Conservation (phyloP, 768 basidiomycete species). For the Macrocybe gigantea region DNA sequence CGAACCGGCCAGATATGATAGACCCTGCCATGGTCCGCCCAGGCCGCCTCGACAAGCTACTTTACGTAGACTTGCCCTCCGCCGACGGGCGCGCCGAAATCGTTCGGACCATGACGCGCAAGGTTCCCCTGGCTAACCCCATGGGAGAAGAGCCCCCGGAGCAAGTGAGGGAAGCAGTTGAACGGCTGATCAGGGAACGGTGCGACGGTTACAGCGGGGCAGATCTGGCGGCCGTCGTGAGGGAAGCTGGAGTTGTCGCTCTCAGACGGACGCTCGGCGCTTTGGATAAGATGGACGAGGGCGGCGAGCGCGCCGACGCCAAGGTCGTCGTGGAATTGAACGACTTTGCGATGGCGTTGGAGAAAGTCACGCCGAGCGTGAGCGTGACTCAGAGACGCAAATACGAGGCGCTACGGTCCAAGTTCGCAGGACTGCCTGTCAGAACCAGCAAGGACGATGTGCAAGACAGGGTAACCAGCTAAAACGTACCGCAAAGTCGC, state of each 20-base stretch:
- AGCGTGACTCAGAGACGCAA: slow-evolving; percentile 70
- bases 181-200: slow-evolving; percentile 44
- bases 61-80: slow-evolving; percentile 86
- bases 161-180: slow-evolving; percentile 23
- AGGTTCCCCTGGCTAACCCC: slow-evolving; percentile 53
- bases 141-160: slow-evolving; percentile 6
- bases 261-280: slow-evolving; percentile 63
- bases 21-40: slow-evolving; percentile 98
- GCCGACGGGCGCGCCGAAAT: slow-evolving; percentile 78
- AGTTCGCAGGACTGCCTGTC: slow-evolving; percentile 77
- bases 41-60: slow-evolving; percentile 86
- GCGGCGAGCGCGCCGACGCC: slow-evolving; percentile 9
- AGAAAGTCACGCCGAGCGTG: slow-evolving; percentile 86
- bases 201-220: slow-evolving; percentile 93
- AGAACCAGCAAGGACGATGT: slow-evolving; percentile 26
- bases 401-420: slow-evolving; percentile 76
- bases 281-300: slow-evolving; percentile 53
- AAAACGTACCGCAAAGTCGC: too few species aligned
- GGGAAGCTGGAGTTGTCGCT: slow-evolving; percentile 88
- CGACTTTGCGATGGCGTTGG: slow-evolving; percentile 72
- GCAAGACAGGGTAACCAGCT: too few species aligned
- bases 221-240: slow-evolving; percentile 80
- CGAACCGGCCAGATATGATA: slow-evolving; percentile 95
- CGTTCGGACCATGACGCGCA: slow-evolving; percentile 64
- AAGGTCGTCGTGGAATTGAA: slow-evolving; percentile 45